A percentile compares a stretch with the other conserved stretches of the same genome.
These are phyloP conservation scores for Botryotinia calthae DNA, from an alignment of 2,329 filamentous ascomycete genomes.

Conservation along the genomic window DNA sequence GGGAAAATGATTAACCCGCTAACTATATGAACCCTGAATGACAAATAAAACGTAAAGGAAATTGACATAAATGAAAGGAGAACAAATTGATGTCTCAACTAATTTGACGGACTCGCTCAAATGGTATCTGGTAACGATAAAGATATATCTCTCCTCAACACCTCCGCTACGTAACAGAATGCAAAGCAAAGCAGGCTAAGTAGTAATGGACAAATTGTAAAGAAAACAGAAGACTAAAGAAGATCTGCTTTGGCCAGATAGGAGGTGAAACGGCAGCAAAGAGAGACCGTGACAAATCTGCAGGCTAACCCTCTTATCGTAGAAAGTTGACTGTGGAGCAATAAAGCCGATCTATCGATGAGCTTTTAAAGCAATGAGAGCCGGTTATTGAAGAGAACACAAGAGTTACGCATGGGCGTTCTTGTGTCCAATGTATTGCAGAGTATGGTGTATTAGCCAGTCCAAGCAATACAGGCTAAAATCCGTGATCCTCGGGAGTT, in stretches of 20 bases:
- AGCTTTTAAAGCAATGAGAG: background rate
- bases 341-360: background rate
- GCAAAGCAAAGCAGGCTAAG: background rate
- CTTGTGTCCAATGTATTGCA: constrained; percentile 9
- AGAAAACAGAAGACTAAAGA: background rate
- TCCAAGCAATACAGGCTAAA: background rate
- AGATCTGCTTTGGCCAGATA: background rate
- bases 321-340: background rate
- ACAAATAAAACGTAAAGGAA: background rate
- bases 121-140: constrained; percentile 12
- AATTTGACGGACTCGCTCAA: background rate
- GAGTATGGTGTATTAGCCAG: background rate
- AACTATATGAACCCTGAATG: background rate
- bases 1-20: background rate
- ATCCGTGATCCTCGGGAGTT: background rate
- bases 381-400: background rate
- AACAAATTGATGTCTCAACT: constrained; percentile 10
- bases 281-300: background rate
- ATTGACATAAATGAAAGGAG: background rate
- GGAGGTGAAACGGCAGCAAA: background rate
- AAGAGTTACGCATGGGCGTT: constrained; percentile 15
- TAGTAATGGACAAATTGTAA: background rate
- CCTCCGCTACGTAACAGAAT: background rate
- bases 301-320: background rate
- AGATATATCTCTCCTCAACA: constrained; percentile 10